phyloP scores from a whole-genome alignment of 108 stramenopile genomes.

The Parietichytrium sp. region DNA sequence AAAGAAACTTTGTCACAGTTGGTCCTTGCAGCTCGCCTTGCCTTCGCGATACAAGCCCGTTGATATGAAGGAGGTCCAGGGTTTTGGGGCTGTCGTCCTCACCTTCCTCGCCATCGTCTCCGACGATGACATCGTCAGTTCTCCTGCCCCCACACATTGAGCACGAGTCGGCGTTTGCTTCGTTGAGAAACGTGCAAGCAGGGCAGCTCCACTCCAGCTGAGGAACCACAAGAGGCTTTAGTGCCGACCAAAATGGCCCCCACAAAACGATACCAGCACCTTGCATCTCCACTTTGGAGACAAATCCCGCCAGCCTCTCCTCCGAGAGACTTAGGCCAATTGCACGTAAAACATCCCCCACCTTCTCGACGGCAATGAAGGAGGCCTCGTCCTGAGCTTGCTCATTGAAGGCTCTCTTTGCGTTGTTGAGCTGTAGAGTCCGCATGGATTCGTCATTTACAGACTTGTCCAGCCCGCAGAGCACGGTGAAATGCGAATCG shows the following conservation, averaged over 20 bases:
- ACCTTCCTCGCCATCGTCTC: constrained; percentile 8
- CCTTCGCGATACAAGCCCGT: background rate
- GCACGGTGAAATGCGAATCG: constrained; percentile 73
- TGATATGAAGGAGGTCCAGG: background rate
- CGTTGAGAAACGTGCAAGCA: constrained; percentile 20
- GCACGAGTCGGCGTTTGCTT: background rate
- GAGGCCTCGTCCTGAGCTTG: background rate
- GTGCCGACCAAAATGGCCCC: background rate
- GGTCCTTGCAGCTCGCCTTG: constrained; percentile 20
- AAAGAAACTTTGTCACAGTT: background rate
- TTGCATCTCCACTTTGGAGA: background rate
- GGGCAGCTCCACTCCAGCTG: constrained; percentile 21
- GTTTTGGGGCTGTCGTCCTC: background rate
- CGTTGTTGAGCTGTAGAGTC: background rate
- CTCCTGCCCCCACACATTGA: background rate
- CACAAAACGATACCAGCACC: constrained; percentile 5
- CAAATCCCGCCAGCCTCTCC: background rate
- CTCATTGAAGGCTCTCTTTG: constrained; percentile 39
- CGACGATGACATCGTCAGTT: background rate
- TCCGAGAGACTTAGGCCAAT: background rate
- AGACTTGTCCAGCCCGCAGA: constrained; percentile 68
- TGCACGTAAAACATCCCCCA: background rate
- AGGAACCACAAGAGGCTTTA: background rate
- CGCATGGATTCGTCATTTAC: constrained; percentile 31
- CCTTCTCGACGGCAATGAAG: constrained; percentile 21